Base-by-base conservation (phyloP, 2,329 filamentous ascomycete genomes). In the Colletotrichum sp. region DNA sequence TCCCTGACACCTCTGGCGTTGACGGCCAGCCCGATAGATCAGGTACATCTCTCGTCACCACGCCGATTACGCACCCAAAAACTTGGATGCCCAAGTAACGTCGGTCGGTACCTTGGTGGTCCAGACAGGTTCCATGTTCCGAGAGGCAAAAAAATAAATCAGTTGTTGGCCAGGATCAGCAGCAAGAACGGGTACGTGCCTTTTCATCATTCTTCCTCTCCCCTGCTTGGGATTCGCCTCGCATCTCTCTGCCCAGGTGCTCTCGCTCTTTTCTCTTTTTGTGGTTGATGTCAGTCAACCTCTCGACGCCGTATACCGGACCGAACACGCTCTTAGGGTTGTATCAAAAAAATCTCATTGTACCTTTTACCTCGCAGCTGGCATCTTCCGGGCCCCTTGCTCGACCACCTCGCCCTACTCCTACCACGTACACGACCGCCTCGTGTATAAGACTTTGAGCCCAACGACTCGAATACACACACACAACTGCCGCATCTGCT, bases 181-280 rank as follows among this genome's bases (percentile, higher is more conserved):
- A 32, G 34, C 16, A 18, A 18, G 57, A 22, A 26, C 34, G 68
- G 69, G 73, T 73, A 73, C 70, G 70, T 75, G 64, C 73, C 70
- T 57, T 62, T 72, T n/a, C 32, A 68, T 75, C 68, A 70, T 75
- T 75, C 15, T 73, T 26, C 69, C 9, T 73, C 70, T 26, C 34
- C 16, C 48, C 48, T 26, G 34, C 55, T 28, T 55, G 28, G 28
- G 22, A n/a, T n/a, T 48, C 39, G 39, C 39, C 39, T 48, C 39
- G 39, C 39, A 48, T 48, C 18, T 12, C 16, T 1, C 8, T 39
- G 36, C 36, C 3, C 39, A n/a, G 39, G 39, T 44, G 24, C n/a
- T 15, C 68, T 26, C 24, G 26, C 39, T 75, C 70, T 68, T 68
- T 55, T 36, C 34, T 68, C 59, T 26, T 69, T 65, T 48, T 48